Conservation (phyloP, 179 eudicot genomes). For the Vitellaria paradoxa region DNA sequence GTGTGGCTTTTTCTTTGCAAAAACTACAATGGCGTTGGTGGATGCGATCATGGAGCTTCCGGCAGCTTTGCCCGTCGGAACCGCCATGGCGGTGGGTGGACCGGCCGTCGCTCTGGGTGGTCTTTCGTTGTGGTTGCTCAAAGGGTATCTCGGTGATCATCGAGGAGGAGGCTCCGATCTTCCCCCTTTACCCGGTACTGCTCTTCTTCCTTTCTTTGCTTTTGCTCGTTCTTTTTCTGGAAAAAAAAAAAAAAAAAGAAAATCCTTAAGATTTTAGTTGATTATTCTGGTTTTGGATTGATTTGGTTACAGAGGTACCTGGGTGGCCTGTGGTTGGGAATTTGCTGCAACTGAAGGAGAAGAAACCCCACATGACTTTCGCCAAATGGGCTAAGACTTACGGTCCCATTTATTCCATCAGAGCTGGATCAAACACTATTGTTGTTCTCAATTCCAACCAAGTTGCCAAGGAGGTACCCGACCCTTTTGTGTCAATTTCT, state of each 20-base stretch:
- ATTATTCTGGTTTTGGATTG: not conserved
- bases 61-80: conserved; percentile 20
- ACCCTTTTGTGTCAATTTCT: not conserved
- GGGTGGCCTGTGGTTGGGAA: conserved; percentile 81
- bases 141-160: conserved; percentile 19
- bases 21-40: not conserved
- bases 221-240: not conserved
- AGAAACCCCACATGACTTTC: conserved; percentile 85
- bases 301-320: conserved; percentile 56
- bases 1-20: no score
- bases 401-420: conserved; percentile 89
- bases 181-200: conserved; percentile 34
- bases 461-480: conserved; percentile 33
- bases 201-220: not conserved
- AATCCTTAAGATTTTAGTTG: not conserved
- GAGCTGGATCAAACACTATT: conserved; percentile 55
- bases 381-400: conserved; percentile 76
- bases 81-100: conserved; percentile 22
- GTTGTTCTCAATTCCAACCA: conserved; percentile 67
- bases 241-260: not conserved
- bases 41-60: conserved; percentile 24
- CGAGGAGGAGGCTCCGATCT: conserved; percentile 17
- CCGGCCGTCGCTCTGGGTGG: conserved; percentile 40
- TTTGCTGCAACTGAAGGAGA: conserved; percentile 74
- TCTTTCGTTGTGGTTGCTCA: conserved; percentile 29